Evolutionary conservation across 169 alveolate species (phyloP).

Genomic region (Plasmodium relictum): DNA sequence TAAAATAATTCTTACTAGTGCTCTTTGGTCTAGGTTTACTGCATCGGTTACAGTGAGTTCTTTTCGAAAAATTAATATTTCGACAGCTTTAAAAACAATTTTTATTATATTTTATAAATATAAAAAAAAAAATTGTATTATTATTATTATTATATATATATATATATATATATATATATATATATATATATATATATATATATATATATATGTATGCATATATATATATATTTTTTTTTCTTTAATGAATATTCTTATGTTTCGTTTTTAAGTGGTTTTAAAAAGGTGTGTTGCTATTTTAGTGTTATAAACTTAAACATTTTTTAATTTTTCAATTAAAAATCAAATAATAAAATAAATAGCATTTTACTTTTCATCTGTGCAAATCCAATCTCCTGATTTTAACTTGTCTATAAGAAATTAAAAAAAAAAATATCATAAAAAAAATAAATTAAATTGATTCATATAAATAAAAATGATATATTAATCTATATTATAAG

Average conservation of each 20-base stretch:
- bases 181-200: slow-evolving; percentile 7
- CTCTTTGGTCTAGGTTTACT: slow-evolving; percentile 82
- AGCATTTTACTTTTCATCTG: slow-evolving; percentile 62
- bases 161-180: slow-evolving; percentile 9
- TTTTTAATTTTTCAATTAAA: not conserved
- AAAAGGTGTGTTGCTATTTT: not conserved
- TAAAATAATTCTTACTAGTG: not conserved
- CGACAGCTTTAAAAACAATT: slow-evolving; percentile 81
- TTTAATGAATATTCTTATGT: not conserved
- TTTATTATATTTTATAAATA: slow-evolving; percentile 5
- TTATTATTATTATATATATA: not conserved
- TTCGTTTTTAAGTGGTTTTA: not conserved
- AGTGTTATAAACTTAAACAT: not conserved
- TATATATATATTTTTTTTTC: not conserved
- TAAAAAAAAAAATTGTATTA: not conserved
- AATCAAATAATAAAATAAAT: not conserved
- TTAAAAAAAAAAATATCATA: not conserved
- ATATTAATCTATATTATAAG: not conserved
- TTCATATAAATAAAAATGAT: not conserved
- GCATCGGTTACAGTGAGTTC: slow-evolving; percentile 86
- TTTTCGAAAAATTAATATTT: slow-evolving; percentile 86
- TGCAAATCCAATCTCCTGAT: slow-evolving; percentile 73
- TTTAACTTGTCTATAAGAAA: slow-evolving; percentile 37
- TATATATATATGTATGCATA: not conserved
- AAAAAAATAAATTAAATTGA: not conserved